Evolutionary conservation across 2,329 filamentous ascomycete genomes (phyloP).

Genomic region (Fusarium sp.): DNA sequence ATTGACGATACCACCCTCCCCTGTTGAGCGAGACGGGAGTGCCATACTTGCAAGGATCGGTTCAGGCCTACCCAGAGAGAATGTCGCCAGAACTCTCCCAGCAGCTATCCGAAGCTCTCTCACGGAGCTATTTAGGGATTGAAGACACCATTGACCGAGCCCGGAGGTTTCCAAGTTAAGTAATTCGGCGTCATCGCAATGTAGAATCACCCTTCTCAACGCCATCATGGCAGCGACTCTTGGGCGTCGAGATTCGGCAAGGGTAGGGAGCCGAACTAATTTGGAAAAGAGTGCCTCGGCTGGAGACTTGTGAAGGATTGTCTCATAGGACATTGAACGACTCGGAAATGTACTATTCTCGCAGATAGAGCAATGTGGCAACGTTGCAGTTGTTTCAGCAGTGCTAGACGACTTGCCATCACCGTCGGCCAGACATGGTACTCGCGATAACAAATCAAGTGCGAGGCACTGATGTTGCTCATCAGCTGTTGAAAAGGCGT

Average conservation of each 20-base stretch:
- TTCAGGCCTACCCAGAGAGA: constrained; percentile 59
- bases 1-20: constrained; percentile 2
- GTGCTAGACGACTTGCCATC: constrained; percentile 1
- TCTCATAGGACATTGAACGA: constrained; percentile 10
- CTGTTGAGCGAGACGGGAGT: constrained; percentile 17
- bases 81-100: constrained; percentile 73
- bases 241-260: constrained; percentile 66
- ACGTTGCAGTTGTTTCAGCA: not conserved
- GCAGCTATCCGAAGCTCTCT: constrained; percentile 87
- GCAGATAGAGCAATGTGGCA: constrained; percentile 44
- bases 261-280: constrained; percentile 58
- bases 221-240: constrained; percentile 78
- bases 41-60: constrained; percentile 16
- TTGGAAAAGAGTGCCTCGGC: constrained; percentile 59
- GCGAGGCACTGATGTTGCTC: constrained; percentile 63
- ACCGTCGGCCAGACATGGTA: constrained; percentile 50
- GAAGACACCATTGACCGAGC: constrained; percentile 83
- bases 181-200: constrained; percentile 68
- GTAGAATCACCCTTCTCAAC: constrained; percentile 74
- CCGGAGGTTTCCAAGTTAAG: constrained; percentile 74
- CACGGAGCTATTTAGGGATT: constrained; percentile 83
- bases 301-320: constrained; percentile 46
- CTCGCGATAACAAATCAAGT: constrained; percentile 65
- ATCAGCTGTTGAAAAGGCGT: constrained; percentile 57
- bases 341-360: constrained; percentile 26